phyloP scores from a whole-genome alignment of 208 protist species.

The Tritrichomonas musculus region DNA sequence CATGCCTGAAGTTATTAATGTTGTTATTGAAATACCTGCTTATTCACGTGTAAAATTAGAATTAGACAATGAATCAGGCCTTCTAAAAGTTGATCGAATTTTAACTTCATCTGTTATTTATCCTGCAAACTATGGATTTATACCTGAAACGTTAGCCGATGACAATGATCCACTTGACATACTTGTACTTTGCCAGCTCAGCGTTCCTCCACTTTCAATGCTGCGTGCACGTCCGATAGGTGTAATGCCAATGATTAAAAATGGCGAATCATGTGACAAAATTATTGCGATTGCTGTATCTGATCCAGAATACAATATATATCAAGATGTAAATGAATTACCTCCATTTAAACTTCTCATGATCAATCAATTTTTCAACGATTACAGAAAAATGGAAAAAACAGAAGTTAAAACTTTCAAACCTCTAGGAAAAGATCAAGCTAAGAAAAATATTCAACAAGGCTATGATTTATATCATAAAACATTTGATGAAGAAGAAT shows the following conservation, averaged over 20 bases:
- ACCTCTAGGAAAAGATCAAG: not conserved
- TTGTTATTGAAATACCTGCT: constrained; percentile 2
- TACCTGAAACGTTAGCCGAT: not conserved
- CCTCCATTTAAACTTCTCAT: constrained; percentile 18
- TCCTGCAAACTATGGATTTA: constrained; percentile 27
- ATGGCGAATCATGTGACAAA: constrained; percentile 4
- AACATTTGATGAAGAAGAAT: too few relatives aligned
- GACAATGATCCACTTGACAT: not conserved
- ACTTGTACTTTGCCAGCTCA: not conserved
- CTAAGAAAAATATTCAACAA: not conserved
- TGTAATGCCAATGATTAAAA: not conserved
- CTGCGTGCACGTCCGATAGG: not conserved
- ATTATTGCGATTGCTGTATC: not conserved
- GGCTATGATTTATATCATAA: too few relatives aligned
- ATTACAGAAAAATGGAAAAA: not conserved
- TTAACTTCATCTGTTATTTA: not conserved
- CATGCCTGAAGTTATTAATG: not conserved
- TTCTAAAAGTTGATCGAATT: constrained; percentile 20
- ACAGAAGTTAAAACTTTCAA: constrained; percentile 20
- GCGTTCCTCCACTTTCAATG: not conserved
- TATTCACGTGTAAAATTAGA: constrained; percentile 11
- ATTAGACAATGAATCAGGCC: not conserved
- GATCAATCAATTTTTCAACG: constrained; percentile 29
- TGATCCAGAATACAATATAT: constrained; percentile 26
- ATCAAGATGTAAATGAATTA: not conserved